Percentiles rank a stretch among this genome's conserved stretches.
Conservation (phyloP, 148 eudicot species). For the Rhododendron kiyosumense region DNA sequence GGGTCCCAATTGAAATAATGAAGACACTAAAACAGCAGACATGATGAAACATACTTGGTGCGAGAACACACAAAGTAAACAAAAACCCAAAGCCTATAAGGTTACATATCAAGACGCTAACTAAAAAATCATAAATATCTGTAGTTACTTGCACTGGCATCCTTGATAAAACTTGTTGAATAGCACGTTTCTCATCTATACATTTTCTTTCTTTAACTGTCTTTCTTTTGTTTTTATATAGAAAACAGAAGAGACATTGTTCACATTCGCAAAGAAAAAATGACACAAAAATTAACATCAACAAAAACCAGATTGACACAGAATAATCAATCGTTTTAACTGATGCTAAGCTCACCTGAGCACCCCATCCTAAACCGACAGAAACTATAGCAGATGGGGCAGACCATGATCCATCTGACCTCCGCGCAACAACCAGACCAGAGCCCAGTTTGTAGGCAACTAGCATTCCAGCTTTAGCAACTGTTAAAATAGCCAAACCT, state of each 20-base stretch:
- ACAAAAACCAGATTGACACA: neutral
- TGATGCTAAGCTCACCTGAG: slow-evolving; percentile 54
- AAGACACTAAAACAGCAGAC: neutral
- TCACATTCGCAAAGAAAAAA: neutral
- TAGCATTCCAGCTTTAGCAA: slow-evolving; percentile 81
- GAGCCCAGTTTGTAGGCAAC: slow-evolving; percentile 92
- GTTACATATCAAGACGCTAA: neutral
- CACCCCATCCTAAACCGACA: slow-evolving; percentile 98
- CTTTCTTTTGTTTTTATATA: neutral
- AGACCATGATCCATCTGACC: slow-evolving; percentile 97
- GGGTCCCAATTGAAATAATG: neutral
- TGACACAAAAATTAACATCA: neutral
- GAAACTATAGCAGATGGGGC: slow-evolving; percentile 97
- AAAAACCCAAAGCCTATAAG: neutral
- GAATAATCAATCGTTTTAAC: neutral
- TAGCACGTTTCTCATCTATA: neutral
- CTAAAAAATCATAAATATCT: neutral
- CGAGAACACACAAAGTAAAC: neutral
- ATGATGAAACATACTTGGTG: neutral
- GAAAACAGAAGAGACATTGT: neutral
- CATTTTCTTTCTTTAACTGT: neutral
- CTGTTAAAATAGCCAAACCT: slow-evolving; percentile 95
- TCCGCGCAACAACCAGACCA: slow-evolving; percentile 90
- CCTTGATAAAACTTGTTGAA: neutral
- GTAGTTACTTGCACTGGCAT: neutral